Evolutionary conservation across 1,284 basidiomycete genomes (phyloP), one percentile per base, ranked within the genome.

Genomic region (Porogramme epimiltina): DNA sequence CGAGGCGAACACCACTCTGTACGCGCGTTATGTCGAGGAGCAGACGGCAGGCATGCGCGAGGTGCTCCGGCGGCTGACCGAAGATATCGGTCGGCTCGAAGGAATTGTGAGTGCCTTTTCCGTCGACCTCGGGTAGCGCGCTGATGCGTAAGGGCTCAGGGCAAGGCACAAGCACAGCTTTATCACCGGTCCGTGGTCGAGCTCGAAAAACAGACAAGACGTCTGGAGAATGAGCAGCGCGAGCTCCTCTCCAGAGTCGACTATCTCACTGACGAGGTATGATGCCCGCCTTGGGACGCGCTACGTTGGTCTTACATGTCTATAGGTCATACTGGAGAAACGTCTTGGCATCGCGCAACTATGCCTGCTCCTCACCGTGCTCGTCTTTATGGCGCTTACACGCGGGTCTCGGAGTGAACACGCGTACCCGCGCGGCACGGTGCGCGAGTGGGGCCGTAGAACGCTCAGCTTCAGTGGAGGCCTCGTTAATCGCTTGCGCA

Each of bases 11-110:
- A 89, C 93, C 37, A 94, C 92, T 0, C 75, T 98, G 1, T 90
- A 93, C 47, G 81, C 88, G 44, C 80, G 87, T 18, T 99, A 97
- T 67, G 87, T 97, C 22, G 93, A 96, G 64, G 93, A 96, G 65
- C 95, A 97, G 67, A 90, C 88, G 1, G 75, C 81, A 19, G 82
- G 85, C 31, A 80, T 97, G 31, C 78, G 92, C 5, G 87, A 91
- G 38, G 81, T 92, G 34, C 76, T 98, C 22, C 78, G 80, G 45
- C 74, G 88, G 34, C 72, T 96, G n/a, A 87, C 89, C 51, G 91
- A 89, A 68, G 89, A 96, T 66, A 81, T 94, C 41, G 89, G 88
- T 45, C 77, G 82, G 54, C 73, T 86, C 54, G 92, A 87, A 68
- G 88, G 84, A 54, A 80, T 87, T 60, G 91, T 93, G 60, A 73